phyloP scores from a whole-genome alignment of 2,329 filamentous ascomycete species.

The Cladosporium colombiae region DNA sequence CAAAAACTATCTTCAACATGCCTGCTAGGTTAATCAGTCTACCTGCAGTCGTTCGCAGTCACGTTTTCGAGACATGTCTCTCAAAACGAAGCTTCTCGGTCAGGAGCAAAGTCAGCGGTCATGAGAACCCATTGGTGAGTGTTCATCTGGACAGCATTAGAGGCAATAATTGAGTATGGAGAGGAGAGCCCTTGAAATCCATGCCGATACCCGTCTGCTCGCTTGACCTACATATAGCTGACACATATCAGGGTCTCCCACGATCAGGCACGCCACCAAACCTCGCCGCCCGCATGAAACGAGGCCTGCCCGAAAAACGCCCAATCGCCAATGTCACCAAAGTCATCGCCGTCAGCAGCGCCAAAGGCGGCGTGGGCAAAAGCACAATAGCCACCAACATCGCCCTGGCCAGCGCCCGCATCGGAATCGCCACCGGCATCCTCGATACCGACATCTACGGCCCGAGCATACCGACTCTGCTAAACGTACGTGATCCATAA shows the following conservation, averaged over 20 bases:
- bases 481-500: conserved; percentile 67
- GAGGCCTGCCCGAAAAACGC: conserved; percentile 74
- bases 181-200: neutral
- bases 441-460: conserved; percentile 97
- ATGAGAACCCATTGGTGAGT: conserved; percentile 33
- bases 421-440: conserved; percentile 80
- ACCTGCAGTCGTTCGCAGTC: neutral
- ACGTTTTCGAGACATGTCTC: conserved; percentile 11
- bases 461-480: conserved; percentile 86
- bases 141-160: neutral
- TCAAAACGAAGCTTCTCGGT: conserved; percentile 12
- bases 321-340: conserved; percentile 83
- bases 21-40: neutral
- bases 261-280: conserved; percentile 66
- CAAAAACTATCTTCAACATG: neutral
- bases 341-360: conserved; percentile 94
- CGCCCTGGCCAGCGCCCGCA: conserved; percentile 79
- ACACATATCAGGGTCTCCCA: conserved; percentile 71
- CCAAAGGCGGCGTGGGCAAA: conserved; percentile 97
- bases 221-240: neutral
- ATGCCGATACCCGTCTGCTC: neutral
- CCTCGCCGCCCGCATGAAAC: conserved; percentile 70
- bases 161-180: neutral
- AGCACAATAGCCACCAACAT: conserved; percentile 94
- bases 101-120: conserved; percentile 22